Percentiles rank a stretch among this genome's conserved stretches.
These are phyloP conservation scores for Ochetophila trinervis DNA, from an alignment of 306 rosid genomes.

Conservation along the genomic window DNA sequence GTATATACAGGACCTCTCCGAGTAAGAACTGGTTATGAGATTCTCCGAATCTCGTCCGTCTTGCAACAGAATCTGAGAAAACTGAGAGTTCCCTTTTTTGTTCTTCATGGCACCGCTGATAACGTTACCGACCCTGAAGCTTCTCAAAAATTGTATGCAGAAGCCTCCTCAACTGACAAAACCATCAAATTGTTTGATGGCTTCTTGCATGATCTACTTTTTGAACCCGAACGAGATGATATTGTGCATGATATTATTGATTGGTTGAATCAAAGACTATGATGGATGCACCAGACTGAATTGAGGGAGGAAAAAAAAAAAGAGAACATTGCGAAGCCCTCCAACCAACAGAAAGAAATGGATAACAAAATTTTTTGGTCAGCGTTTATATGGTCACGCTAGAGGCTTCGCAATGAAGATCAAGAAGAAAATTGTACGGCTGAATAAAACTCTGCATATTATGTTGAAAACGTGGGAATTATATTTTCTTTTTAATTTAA, in stretches of 20 bases:
- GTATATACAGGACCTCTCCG: slow-evolving; percentile 77
- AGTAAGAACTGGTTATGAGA: slow-evolving; percentile 77
- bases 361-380: too few species aligned
- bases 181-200: slow-evolving; percentile 65
- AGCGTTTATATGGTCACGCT: too few species aligned
- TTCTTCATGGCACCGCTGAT: slow-evolving; percentile 86
- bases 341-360: not conserved
- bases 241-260: slow-evolving; percentile 53
- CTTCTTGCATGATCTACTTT: slow-evolving; percentile 72
- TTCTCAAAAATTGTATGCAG: slow-evolving; percentile 54
- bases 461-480: too few species aligned
- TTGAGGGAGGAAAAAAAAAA: not conserved
- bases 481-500: too few species aligned
- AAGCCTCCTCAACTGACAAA: slow-evolving; percentile 81
- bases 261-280: slow-evolving; percentile 65
- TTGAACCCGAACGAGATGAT: slow-evolving; percentile 73
- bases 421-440: too few species aligned
- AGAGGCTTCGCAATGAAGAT: too few species aligned
- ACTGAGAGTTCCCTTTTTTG: slow-evolving; percentile 67
- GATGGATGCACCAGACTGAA: slow-evolving; percentile 23
- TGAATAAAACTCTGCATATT: too few species aligned
- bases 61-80: slow-evolving; percentile 69
- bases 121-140: slow-evolving; percentile 78
- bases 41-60: slow-evolving; percentile 56
- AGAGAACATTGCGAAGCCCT: not conserved